phyloP scores from a whole-genome alignment of 2,329 filamentous ascomycete genomes.

The Boeremia lycopersici region DNA sequence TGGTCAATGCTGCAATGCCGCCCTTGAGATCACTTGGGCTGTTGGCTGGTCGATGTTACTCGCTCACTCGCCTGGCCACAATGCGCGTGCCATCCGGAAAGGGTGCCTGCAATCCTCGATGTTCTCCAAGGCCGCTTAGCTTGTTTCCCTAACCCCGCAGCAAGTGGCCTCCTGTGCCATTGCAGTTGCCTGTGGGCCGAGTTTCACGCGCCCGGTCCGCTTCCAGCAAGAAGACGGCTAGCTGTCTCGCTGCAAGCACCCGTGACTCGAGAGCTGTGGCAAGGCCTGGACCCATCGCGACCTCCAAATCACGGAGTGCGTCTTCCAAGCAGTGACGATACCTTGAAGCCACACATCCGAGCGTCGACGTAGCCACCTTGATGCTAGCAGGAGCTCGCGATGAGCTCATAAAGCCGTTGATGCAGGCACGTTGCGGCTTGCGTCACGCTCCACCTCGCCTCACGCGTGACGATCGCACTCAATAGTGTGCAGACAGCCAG shows the following conservation, averaged over 20 bases:
- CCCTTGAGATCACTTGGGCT: slow-evolving; percentile 16
- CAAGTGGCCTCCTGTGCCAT: slow-evolving; percentile 12
- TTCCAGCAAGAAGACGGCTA: slow-evolving; percentile 10
- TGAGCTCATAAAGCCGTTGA: slow-evolving; percentile 9
- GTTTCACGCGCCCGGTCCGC: slow-evolving; percentile 15
- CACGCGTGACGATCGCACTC: slow-evolving; percentile 2
- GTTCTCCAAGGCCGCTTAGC: slow-evolving; percentile 13
- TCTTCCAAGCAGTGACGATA: no score
- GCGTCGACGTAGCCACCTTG: background rate
- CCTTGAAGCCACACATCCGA: background rate
- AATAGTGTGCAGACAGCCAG: background rate
- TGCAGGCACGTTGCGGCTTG: slow-evolving; percentile 2
- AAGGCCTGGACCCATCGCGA: background rate
- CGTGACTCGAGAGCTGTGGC: slow-evolving; percentile 1
- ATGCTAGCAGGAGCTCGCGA: background rate
- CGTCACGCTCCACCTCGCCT: slow-evolving; percentile 12
- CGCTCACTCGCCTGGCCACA: slow-evolving; percentile 9
- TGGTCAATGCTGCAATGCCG: slow-evolving; percentile 14
- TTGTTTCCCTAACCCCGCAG: slow-evolving; percentile 17
- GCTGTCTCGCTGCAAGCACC: slow-evolving; percentile 10
- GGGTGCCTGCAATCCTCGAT: slow-evolving; percentile 16
- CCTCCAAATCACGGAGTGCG: background rate
- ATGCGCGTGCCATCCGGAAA: slow-evolving; percentile 12
- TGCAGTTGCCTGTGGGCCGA: slow-evolving; percentile 11
- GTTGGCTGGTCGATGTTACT: slow-evolving; percentile 13